Conservation (phyloP, 257 asterid genomes). For the Rauvolfia tetraphylla region DNA sequence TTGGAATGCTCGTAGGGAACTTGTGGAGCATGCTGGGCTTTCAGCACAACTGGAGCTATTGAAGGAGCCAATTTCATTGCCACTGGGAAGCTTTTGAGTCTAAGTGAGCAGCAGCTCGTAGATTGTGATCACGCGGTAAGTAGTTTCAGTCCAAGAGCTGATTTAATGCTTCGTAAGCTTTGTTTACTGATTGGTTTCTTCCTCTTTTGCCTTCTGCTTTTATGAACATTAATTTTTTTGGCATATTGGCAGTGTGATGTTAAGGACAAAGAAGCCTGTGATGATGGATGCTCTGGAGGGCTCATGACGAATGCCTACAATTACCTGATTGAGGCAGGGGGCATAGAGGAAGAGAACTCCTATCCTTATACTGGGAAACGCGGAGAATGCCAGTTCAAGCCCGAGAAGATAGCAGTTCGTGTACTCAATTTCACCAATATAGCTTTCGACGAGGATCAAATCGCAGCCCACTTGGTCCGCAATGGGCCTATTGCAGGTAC, state of each 20-base stretch:
- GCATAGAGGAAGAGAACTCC: slow-evolving; percentile 55
- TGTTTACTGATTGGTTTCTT: no score
- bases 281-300: slow-evolving; percentile 75
- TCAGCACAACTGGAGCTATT: slow-evolving; percentile 77
- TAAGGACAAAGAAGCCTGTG: slow-evolving; percentile 46
- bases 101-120: slow-evolving; percentile 86
- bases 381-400: slow-evolving; percentile 57
- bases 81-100: slow-evolving; percentile 64
- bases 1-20: slow-evolving; percentile 42
- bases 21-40: slow-evolving; percentile 95
- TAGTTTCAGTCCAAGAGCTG: not conserved
- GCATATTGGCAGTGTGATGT: slow-evolving; percentile 45
- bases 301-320: slow-evolving; percentile 86
- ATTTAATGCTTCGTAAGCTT: not conserved
- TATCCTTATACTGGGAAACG: slow-evolving; percentile 72
- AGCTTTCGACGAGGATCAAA: slow-evolving; percentile 55
- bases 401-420: slow-evolving; percentile 49
- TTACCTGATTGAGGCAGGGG: slow-evolving; percentile 70
- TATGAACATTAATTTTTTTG: not conserved
- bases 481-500: slow-evolving; percentile 83
- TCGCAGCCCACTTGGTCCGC: slow-evolving; percentile 60
- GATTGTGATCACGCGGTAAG: slow-evolving; percentile 78
- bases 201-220: not conserved
- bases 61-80: slow-evolving; percentile 85
- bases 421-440: slow-evolving; percentile 52